These are phyloP conservation scores for Candida ortonii DNA, from an alignment of 805 yeast genomes.

Conservation along the genomic window DNA sequence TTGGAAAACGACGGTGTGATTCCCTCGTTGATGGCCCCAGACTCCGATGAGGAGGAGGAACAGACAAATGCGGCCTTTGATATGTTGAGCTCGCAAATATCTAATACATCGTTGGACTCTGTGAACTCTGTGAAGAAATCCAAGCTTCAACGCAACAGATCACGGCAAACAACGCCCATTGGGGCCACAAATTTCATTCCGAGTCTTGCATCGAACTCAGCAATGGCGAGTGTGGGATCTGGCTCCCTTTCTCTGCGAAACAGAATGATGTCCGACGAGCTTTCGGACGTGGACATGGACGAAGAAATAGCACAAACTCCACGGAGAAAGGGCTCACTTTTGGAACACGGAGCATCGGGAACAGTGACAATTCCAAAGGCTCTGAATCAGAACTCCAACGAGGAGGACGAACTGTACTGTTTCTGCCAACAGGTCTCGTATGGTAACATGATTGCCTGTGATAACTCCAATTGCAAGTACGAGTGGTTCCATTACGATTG, in stretches of 20 bases:
- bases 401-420: conserved; percentile 74
- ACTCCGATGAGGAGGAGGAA: conserved; percentile 18
- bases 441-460: conserved; percentile 65
- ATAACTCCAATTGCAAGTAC: conserved; percentile 55
- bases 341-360: conserved; percentile 29
- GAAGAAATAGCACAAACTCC: conserved; percentile 14
- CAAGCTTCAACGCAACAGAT: conserved; percentile 14
- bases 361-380: conserved; percentile 26
- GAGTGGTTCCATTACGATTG: conserved; percentile 71
- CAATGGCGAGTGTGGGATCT: conserved; percentile 3
- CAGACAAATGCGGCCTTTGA: conserved; percentile 14
- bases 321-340: conserved; percentile 15
- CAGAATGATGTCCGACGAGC: conserved; percentile 20
- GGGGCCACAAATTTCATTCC: conserved; percentile 3
- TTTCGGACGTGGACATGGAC: conserved; percentile 21
- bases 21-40: conserved; percentile 44
- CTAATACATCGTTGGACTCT: conserved; percentile 21
- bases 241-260: conserved; percentile 13
- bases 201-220: conserved; percentile 5
- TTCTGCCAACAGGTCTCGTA: conserved; percentile 91
- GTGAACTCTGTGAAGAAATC: conserved; percentile 11
- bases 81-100: conserved; percentile 20
- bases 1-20: conserved; percentile 80
- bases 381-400: conserved; percentile 40
- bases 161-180: conserved; percentile 22